Percentiles rank a stretch among this genome's conserved stretches.
These are phyloP conservation scores for Cyclostephanos invisitatus DNA, from an alignment of 108 stramenopile genomes.

Conservation along the genomic window DNA sequence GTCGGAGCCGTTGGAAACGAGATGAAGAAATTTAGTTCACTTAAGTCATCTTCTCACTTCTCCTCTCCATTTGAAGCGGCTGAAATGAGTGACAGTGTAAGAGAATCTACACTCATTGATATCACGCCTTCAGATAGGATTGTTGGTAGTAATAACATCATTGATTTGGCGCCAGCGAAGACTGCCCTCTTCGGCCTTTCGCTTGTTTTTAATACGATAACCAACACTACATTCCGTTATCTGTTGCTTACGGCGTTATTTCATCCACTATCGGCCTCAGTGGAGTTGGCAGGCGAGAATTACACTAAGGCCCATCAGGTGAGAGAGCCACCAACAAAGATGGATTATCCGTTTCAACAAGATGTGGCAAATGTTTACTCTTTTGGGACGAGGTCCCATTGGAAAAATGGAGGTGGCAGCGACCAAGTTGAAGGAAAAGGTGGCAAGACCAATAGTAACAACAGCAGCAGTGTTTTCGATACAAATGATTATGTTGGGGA, in stretches of 20 bases:
- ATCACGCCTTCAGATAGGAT: not conserved
- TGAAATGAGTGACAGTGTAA: not conserved
- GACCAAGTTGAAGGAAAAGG: not conserved
- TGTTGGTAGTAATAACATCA: constrained; percentile 4
- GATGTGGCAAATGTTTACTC: constrained; percentile 23
- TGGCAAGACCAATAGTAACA: not conserved
- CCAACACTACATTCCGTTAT: constrained; percentile 64
- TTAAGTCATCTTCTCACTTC: not conserved
- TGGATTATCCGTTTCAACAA: constrained; percentile 1
- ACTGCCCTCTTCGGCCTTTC: constrained; percentile 77
- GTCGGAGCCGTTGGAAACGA: not conserved
- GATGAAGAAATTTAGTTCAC: not conserved
- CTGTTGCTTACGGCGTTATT: constrained; percentile 76
- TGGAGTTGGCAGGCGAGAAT: not conserved
- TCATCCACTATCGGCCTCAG: constrained; percentile 69
- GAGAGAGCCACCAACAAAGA: not conserved
- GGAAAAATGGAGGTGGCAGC: not conserved
- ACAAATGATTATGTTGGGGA: constrained; percentile 3
- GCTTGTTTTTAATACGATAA: constrained; percentile 70
- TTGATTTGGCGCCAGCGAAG: constrained; percentile 72
- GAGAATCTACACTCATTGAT: not conserved
- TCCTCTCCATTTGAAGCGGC: not conserved
- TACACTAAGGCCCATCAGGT: constrained; percentile 47
- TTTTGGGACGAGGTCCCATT: constrained; percentile 22
- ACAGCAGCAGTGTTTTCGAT: not conserved